These are phyloP conservation scores for Tetrapisispora taiwanensis DNA, from an alignment of 805 yeast genomes.

Conservation along the genomic window DNA sequence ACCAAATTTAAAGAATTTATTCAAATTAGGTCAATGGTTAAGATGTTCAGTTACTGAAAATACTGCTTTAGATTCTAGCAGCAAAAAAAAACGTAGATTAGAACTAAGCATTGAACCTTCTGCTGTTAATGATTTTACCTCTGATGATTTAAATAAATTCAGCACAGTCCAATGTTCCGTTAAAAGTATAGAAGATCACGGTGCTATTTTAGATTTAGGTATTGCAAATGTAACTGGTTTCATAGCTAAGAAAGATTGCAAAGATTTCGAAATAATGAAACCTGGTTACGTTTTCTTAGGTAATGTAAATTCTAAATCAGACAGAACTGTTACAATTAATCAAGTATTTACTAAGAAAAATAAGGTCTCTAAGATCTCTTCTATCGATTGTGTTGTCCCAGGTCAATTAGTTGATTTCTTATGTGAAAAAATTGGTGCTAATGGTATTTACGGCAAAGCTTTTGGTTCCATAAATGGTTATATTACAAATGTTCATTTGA, in stretches of 20 bases:
- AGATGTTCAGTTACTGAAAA: slow-evolving; percentile 66
- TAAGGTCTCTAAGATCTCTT: slow-evolving; percentile 46
- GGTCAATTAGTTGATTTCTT: slow-evolving; percentile 74
- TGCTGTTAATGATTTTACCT: slow-evolving; percentile 52
- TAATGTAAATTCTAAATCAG: slow-evolving; percentile 40
- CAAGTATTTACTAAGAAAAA: slow-evolving; percentile 37
- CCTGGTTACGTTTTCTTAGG: slow-evolving; percentile 66
- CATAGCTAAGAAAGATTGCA: slow-evolving; percentile 58
- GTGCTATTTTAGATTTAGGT: slow-evolving; percentile 69
- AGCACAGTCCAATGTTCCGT: slow-evolving; percentile 63
- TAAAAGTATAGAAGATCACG: slow-evolving; percentile 83
- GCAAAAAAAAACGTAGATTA: slow-evolving; percentile 49
- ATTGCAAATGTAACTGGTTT: slow-evolving; percentile 52
- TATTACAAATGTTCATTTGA: slow-evolving; percentile 56
- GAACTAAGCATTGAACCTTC: slow-evolving; percentile 68
- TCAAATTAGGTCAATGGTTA: slow-evolving; percentile 74
- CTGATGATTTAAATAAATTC: slow-evolving; percentile 58
- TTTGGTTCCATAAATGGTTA: slow-evolving; percentile 70
- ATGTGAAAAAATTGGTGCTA: slow-evolving; percentile 44
- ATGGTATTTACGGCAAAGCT: slow-evolving; percentile 64
- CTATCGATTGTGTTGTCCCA: slow-evolving; percentile 75
- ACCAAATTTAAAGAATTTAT: slow-evolving; percentile 47
- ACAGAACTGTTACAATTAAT: slow-evolving; percentile 43
- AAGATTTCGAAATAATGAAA: slow-evolving; percentile 30
- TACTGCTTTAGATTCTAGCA: slow-evolving; percentile 31